phyloP scores from a whole-genome alignment of 208 protist species.

The Cochliopodium minus region DNA sequence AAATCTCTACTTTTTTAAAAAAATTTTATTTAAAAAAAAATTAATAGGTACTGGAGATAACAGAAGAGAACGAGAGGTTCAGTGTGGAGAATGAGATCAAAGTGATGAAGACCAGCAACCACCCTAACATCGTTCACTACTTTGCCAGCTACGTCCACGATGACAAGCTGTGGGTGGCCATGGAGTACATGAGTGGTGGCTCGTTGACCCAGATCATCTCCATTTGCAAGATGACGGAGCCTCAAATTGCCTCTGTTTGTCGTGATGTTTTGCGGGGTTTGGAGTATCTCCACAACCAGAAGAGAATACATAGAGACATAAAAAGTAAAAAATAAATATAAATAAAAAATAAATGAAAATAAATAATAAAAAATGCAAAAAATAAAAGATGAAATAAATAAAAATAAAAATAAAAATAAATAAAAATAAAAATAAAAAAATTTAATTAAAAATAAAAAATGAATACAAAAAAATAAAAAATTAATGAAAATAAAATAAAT shows the following conservation, averaged over 20 bases:
- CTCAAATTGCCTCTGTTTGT: constrained; percentile 21
- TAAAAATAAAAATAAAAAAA: too few relatives aligned
- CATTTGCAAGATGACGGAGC: constrained; percentile 25
- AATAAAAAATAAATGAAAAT: too few relatives aligned
- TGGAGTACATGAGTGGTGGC: constrained; percentile 27
- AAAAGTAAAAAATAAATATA: too few relatives aligned
- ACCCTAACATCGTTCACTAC: constrained; percentile 37
- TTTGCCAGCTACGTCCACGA: constrained; percentile 24
- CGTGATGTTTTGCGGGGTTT: constrained; percentile 24
- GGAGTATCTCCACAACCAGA: constrained; percentile 32
- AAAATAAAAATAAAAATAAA: too few relatives aligned
- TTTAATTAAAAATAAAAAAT: too few relatives aligned
- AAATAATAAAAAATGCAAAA: too few relatives aligned
- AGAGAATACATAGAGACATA: constrained; percentile 31
- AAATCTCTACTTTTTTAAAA: too few relatives aligned
- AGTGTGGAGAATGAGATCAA: constrained; percentile 30
- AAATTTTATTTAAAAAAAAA: too few relatives aligned
- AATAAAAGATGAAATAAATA: too few relatives aligned
- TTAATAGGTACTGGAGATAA: constrained; percentile 20
- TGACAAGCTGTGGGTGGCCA: constrained; percentile 29
- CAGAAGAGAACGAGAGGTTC: not conserved
- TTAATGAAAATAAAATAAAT: too few relatives aligned
- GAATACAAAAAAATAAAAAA: too few relatives aligned
- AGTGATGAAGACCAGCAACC: constrained; percentile 20
- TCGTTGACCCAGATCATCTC: constrained; percentile 54